Conservation (phyloP, 148 eudicot species). For the Chenopodium berlandieri region DNA sequence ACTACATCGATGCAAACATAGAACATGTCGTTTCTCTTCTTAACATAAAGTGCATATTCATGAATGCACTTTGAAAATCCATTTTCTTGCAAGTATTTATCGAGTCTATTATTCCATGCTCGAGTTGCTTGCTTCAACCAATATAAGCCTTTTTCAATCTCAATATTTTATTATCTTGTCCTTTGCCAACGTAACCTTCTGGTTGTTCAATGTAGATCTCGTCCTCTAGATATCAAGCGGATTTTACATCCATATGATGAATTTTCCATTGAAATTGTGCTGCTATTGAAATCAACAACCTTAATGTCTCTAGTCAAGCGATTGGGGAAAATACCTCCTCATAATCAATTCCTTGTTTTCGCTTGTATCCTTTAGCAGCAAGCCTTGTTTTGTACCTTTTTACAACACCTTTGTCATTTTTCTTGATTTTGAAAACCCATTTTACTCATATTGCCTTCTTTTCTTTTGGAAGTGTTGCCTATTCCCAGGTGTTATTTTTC, state of each 20-base stretch:
- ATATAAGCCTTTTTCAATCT: background rate
- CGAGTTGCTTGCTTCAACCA: background rate
- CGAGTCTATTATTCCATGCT: background rate
- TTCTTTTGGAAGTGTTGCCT: too few species aligned
- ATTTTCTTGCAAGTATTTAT: background rate
- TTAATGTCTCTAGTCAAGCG: too few species aligned
- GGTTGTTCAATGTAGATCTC: background rate
- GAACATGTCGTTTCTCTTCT: background rate
- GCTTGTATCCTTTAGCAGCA: too few species aligned
- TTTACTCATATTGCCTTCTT: too few species aligned
- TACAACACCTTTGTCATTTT: too few species aligned
- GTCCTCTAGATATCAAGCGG: too few species aligned
- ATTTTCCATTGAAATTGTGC: background rate
- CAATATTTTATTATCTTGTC: background rate
- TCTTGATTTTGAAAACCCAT: too few species aligned
- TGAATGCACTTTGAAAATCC: background rate
- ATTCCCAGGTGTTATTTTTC: too few species aligned
- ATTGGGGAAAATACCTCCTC: too few species aligned
- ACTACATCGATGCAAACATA: background rate
- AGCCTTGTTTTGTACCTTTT: too few species aligned
- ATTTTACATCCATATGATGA: background rate
- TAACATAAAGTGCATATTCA: background rate
- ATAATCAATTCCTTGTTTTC: too few species aligned
- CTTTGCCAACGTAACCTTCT: background rate
- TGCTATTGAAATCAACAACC: background rate